These are phyloP conservation scores for Podila clonocystis DNA, from an alignment of 192 early-diverging fungal genomes.

Conservation along the genomic window DNA sequence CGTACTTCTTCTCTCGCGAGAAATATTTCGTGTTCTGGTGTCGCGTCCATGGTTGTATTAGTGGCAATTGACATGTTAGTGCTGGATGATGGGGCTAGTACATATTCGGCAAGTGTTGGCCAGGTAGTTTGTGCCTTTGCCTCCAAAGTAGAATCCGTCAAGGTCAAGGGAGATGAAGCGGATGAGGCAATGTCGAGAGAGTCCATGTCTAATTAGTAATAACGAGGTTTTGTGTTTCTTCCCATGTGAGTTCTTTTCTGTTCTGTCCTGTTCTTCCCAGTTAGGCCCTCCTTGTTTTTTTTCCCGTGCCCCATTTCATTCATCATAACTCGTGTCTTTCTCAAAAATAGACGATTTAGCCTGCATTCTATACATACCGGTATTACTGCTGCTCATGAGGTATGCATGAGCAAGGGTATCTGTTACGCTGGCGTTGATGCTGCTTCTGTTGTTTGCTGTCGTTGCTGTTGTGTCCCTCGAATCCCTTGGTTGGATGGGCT, in stretches of 20 bases:
- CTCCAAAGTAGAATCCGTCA: background rate
- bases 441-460: background rate
- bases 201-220: background rate
- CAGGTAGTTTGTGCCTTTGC: background rate
- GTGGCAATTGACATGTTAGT: background rate
- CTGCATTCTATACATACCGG: no score
- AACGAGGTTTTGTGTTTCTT: no score
- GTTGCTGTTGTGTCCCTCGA: constrained; percentile 2
- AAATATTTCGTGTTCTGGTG: constrained; percentile 1
- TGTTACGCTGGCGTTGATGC: no score
- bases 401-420: no score
- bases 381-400: no score
- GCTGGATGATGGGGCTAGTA: background rate
- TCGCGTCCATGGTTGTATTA: background rate
- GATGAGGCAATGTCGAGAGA: background rate
- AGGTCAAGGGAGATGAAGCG: constrained; percentile 2
- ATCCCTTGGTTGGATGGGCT: background rate
- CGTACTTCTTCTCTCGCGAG: constrained; percentile 20
- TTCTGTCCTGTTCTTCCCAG: no score
- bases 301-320: no score
- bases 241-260: no score
- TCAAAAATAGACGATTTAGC: no score
- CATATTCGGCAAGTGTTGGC: no score
- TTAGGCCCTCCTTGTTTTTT: no score
- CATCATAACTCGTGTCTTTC: no score